These are phyloP conservation scores for Parmelia sp. DNA, from an alignment of 495 filamentous ascomycete species.

Conservation along the genomic window DNA sequence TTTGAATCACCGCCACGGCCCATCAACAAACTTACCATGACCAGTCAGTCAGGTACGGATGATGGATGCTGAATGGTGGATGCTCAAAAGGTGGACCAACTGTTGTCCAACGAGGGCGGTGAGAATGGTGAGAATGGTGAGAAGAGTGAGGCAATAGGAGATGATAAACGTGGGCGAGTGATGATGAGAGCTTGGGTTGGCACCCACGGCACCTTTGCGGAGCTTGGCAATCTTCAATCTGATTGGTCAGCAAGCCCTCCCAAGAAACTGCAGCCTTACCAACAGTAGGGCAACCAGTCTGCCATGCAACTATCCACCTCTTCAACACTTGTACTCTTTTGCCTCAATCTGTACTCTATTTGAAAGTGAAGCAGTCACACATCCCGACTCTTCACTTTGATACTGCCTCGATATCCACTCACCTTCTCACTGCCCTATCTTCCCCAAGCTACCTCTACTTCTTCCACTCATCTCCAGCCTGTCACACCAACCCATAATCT, in stretches of 20 bases:
- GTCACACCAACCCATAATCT: neutral
- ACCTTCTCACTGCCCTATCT: neutral
- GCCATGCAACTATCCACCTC: neutral
- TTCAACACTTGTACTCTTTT: neutral
- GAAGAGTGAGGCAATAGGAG: neutral
- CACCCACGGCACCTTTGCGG: neutral
- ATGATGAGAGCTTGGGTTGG: slow-evolving; percentile 5
- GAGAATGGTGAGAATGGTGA: slow-evolving; percentile 1
- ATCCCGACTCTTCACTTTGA: neutral
- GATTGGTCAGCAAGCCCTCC: neutral
- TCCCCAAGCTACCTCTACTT: neutral
- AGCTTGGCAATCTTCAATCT: neutral
- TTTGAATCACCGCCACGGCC: neutral
- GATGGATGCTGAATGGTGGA: neutral
- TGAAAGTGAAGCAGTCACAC: neutral
- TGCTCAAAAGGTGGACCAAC: neutral
- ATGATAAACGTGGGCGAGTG: neutral
- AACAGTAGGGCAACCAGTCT: neutral
- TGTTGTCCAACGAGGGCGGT: neutral
- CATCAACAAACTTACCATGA: slow-evolving; percentile 6
- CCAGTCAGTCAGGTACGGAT: neutral
- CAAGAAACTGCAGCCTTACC: slow-evolving; percentile 1
- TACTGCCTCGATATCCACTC: neutral
- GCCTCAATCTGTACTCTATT: neutral
- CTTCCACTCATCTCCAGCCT: neutral